Conservation (phyloP, 2,329 filamentous ascomycete species). For the Aspergillus ustus region DNA sequence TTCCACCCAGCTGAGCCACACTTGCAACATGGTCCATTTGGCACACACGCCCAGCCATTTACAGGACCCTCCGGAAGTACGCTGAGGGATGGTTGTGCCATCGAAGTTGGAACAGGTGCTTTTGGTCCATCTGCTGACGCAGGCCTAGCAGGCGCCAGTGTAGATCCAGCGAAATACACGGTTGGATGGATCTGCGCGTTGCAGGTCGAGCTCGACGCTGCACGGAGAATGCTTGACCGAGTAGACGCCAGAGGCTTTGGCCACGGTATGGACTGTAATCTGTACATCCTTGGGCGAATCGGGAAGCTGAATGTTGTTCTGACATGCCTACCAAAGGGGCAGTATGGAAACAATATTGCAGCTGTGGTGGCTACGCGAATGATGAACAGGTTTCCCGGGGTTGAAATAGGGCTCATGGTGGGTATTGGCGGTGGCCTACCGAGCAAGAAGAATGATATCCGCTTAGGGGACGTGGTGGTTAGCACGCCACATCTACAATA, state of each 20-base stretch:
- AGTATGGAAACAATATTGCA: constrained; percentile 30
- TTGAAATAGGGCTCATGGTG: constrained; percentile 30
- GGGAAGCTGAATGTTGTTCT: constrained; percentile 31
- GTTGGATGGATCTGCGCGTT: background rate
- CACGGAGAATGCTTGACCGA: background rate
- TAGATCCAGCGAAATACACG: background rate
- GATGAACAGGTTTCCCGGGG: constrained; percentile 27
- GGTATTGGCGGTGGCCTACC: constrained; percentile 33
- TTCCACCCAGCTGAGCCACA: too few species aligned
- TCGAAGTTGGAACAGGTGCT: background rate
- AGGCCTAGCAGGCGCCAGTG: too few species aligned
- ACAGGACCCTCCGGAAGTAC: too few species aligned
- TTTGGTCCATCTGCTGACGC: background rate
- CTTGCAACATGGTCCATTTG: too few species aligned
- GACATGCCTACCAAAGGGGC: constrained; percentile 28
- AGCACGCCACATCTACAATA: constrained; percentile 20
- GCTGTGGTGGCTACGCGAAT: constrained; percentile 26
- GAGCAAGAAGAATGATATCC: constrained; percentile 21
- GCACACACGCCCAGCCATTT: too few species aligned
- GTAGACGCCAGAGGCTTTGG: background rate
- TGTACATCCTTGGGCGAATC: background rate
- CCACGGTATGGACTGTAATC: background rate
- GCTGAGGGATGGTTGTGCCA: too few species aligned
- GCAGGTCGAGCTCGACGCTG: background rate
- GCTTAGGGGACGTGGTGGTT: constrained; percentile 31